Percentiles rank a stretch among this genome's conserved stretches.
phyloP scores from a whole-genome alignment of 116 monocot genomes.

The Dioscorea cayenensis region DNA sequence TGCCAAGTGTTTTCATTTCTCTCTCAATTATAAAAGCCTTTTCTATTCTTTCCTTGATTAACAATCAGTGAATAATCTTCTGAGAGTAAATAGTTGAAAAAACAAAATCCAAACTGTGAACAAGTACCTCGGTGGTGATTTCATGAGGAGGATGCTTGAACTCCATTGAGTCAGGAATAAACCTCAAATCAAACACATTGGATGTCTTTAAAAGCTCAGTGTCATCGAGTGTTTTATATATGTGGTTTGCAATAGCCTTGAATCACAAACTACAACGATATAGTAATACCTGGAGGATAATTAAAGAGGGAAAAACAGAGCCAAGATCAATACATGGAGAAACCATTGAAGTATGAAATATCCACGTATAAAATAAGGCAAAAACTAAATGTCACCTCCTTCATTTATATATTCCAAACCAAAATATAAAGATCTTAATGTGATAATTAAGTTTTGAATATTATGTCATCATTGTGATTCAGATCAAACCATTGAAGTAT shows the following conservation, averaged over 20 bases:
- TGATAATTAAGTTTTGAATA: too few species aligned
- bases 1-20: too few species aligned
- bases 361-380: too few species aligned
- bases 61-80: too few species aligned
- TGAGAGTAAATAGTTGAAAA: too few species aligned
- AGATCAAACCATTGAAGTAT: too few species aligned
- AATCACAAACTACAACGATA: conserved; percentile 88
- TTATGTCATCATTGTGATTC: too few species aligned
- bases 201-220: conserved; percentile 72
- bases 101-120: neutral
- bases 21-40: too few species aligned
- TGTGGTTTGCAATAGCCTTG: conserved; percentile 72
- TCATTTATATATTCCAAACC: too few species aligned
- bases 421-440: too few species aligned
- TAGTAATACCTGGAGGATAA: conserved; percentile 63
- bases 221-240: conserved; percentile 77
- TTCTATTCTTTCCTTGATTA: too few species aligned
- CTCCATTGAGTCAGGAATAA: conserved; percentile 86
- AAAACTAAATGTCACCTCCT: too few species aligned
- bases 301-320: neutral
- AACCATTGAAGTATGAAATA: neutral
- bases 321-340: neutral
- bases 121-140: conserved; percentile 60
- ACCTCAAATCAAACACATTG: conserved; percentile 84
- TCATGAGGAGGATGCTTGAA: conserved; percentile 72